Base-by-base conservation (phyloP, 2,329 filamentous ascomycete species). In the Ambrosiella beaveri region DNA sequence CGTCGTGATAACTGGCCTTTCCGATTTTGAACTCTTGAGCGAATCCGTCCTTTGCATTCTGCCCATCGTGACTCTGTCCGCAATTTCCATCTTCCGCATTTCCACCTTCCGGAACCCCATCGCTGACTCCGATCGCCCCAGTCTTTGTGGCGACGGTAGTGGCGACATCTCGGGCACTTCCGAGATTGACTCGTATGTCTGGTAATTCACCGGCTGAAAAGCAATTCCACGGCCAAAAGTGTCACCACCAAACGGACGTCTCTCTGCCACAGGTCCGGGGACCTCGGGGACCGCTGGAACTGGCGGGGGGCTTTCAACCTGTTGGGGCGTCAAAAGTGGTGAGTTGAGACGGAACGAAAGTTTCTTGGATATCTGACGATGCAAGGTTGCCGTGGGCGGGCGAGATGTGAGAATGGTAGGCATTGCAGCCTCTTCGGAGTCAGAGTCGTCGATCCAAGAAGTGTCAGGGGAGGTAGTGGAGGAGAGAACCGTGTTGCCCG, bases 361-460 rank as follows among this genome's bases (percentile, higher is more conserved):
- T 5, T 27, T 27, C 27, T 27, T 12, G 17, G 27, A 11, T 12
- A 8, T 40, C 39, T 39, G 27, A 54, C 45, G 52, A 41, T 41
- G 49, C 8, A 47, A 41, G 9, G 44, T 15, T 8, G 45, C 37
- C 9, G 38, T 47, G 17, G 35, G 54, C n/a, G 44, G 54, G 17
- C 44, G 54, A 11, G 54, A 56, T 47, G 51, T 11, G 41, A 50
- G 17, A 49, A 51, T 44, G 38, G 44, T 49, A n/a, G 39, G 17
- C 12, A 17, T 40, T 40, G 35, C 57, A 7, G 65, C 64, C 7
- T 68, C 68, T 1, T 64, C 63, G 47, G 71, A 69, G 1, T 69
- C 70, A 39, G 71, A 69, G 12, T 63, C 61, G 15, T 71, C 69
- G 6, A 71, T 68, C 71, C 71, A 72, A 54, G 69, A 71, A 50